Conservation (phyloP, 805 yeast species). For the Teunomyces kruisii region DNA sequence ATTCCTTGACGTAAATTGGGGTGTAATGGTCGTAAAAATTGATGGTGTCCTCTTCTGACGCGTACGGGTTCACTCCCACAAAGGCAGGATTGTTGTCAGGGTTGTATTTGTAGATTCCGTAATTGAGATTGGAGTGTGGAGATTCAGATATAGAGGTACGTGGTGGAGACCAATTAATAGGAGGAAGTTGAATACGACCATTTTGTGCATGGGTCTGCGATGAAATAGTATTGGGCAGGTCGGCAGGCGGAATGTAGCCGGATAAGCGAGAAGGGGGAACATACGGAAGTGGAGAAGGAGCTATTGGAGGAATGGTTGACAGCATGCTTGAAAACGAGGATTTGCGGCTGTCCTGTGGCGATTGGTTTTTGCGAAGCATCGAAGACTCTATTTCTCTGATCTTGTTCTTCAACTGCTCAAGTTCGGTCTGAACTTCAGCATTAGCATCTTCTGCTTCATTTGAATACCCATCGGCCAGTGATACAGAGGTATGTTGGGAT, state of each 20-base stretch:
- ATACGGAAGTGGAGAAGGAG: background rate
- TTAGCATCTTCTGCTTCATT: background rate
- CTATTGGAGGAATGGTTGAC: background rate
- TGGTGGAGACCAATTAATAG: constrained; percentile 5
- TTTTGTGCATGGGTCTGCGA: too few relatives aligned
- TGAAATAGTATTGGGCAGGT: background rate
- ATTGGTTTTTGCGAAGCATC: constrained; percentile 12
- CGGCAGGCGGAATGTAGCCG: background rate
- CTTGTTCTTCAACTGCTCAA: constrained; percentile 39
- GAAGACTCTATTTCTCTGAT: constrained; percentile 46
- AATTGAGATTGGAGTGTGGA: background rate
- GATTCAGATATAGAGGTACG: background rate
- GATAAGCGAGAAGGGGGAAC: background rate
- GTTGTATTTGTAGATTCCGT: constrained; percentile 1
- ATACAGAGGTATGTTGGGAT: background rate
- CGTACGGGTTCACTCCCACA: constrained; percentile 25
- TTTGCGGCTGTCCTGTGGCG: background rate
- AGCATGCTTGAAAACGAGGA: background rate
- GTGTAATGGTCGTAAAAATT: constrained; percentile 43
- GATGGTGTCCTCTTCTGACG: constrained; percentile 29
- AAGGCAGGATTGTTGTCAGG: constrained; percentile 13
- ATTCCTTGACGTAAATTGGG: constrained; percentile 41
- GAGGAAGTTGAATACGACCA: constrained; percentile 6
- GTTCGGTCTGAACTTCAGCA: constrained; percentile 2
- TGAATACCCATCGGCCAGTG: background rate